Evolutionary conservation across 345 rosid species (phyloP), one percentile per base, ranked within the genome.

Genomic region (Tarenaya hassleriana): DNA sequence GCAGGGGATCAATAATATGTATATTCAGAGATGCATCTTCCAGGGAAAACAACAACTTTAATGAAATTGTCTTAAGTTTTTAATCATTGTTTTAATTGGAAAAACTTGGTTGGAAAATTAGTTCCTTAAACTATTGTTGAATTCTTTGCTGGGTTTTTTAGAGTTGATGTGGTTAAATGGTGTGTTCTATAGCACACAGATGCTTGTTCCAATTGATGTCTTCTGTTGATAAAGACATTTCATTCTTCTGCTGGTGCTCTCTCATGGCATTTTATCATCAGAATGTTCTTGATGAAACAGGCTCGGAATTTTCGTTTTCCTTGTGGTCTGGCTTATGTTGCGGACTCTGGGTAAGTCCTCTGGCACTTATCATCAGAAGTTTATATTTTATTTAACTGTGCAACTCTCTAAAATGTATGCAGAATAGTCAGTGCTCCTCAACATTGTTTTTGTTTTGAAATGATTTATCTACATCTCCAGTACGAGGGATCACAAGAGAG

Each of bases 221-320:
- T 40, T 50, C 33, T 60, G 40, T 32, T 41, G 42, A 60, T 32
- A 40, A 18, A 41, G 16, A 49, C 31, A 15, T 21, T 40, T 31
- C 9, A 16, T 16, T 44, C 38, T 56, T 58, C 33, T 33, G 19
- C 38, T 24, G 15, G 13, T 15, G 9, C 55, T 54, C 39, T 51
- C 40, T 42, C 47, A 31, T 59, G 41, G 17, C 50, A 39, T 47
- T 27, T 35, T 50, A 61, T 62, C 38, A 50, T 62, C 56, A 50
- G n/a, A 10, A 33, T 12, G 46, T 60, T 48, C 48, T 10, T 34
- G 16, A 55, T 63, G 50, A 45, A 63, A 71, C 96, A 88, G 98
- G 98, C 96, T 58, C 80, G 96, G 66, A 92, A 88, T 69, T 92
- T 88, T 43, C 67, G 86, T 44, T 85, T 88, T 70, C 81, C 81